Conservation (phyloP, 2,329 filamentous ascomycete species). For the Herpotrichia juniperi region DNA sequence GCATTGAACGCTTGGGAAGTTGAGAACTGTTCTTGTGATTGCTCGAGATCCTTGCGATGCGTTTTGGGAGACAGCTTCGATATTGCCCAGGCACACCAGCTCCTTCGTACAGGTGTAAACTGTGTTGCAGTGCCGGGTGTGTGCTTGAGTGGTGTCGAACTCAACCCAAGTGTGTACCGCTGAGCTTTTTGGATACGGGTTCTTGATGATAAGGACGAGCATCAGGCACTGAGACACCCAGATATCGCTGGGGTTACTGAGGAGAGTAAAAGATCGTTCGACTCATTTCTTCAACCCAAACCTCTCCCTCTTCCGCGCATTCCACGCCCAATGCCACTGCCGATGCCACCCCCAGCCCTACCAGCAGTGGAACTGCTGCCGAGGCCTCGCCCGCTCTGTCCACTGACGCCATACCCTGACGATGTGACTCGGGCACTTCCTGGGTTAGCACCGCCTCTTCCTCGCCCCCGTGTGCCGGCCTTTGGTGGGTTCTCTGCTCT, state of each 20-base stretch:
- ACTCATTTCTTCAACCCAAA: conserved; percentile 18
- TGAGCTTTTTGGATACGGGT: no score
- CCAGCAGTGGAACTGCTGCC: conserved; percentile 52
- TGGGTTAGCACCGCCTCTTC: conserved; percentile 41
- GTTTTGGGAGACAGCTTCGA: no score
- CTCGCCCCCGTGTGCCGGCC: conserved; percentile 46
- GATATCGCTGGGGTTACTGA: not conserved
- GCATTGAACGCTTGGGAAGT: no score
- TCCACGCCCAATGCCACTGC: conserved; percentile 53
- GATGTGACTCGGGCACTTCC: conserved; percentile 36
- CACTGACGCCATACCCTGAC: conserved; percentile 50
- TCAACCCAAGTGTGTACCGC: no score
- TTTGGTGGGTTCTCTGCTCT: conserved; percentile 65
- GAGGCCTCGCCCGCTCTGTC: conserved; percentile 55
- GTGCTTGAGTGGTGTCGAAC: no score
- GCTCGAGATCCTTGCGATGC: no score
- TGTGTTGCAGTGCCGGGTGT: no score
- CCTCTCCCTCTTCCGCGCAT: conserved; percentile 40
- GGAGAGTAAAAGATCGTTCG: conserved; percentile 3
- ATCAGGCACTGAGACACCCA: no score
- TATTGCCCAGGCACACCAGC: no score
- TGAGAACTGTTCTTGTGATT: no score
- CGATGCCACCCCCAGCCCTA: conserved; percentile 44
- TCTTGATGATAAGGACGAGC: no score
- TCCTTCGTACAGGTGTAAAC: no score